These are phyloP conservation scores for Pythium insidiosum DNA, from an alignment of 352 stramenopile species.

Conservation along the genomic window DNA sequence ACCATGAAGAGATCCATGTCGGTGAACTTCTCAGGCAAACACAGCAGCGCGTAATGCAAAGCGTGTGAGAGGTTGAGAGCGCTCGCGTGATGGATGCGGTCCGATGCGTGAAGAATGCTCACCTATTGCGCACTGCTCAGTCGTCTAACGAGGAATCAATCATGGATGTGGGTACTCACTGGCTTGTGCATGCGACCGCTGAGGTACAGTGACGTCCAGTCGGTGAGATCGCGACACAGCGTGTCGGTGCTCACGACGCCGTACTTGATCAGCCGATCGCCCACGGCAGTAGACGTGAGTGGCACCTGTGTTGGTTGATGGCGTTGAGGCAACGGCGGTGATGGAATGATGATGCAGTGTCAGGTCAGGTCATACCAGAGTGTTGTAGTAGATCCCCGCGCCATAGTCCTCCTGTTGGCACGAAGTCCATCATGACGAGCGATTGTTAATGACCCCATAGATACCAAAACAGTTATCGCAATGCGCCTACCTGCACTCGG, in stretches of 20 bases:
- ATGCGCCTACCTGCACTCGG: conserved; percentile 31
- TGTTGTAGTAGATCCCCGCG: conserved; percentile 83
- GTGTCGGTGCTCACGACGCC: conserved; percentile 78
- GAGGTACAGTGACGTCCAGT: conserved; percentile 84
- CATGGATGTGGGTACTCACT: too few species aligned
- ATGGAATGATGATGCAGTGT: too few species aligned
- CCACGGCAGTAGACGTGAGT: conserved; percentile 39
- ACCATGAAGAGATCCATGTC: conserved; percentile 83
- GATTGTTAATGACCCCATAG: too few species aligned
- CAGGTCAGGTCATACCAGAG: too few species aligned
- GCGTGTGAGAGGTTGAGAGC: conserved; percentile 65
- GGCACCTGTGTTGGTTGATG: conserved; percentile 26
- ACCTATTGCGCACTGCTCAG: conserved; percentile 29
- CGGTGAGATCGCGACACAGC: conserved; percentile 61
- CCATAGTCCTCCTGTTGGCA: conserved; percentile 51
- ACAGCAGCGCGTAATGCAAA: conserved; percentile 65
- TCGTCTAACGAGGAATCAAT: too few species aligned
- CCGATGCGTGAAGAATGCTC: conserved; percentile 42
- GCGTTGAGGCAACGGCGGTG: too few species aligned
- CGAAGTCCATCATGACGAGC: not conserved
- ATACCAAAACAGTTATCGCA: not conserved
- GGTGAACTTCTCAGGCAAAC: conserved; percentile 73
- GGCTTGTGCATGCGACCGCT: conserved; percentile 85
- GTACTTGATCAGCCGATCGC: conserved; percentile 83
- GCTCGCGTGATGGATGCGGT: conserved; percentile 34